Evolutionary conservation across 768 basidiomycete species (phyloP).

Genomic region (Auricularia sp.): DNA sequence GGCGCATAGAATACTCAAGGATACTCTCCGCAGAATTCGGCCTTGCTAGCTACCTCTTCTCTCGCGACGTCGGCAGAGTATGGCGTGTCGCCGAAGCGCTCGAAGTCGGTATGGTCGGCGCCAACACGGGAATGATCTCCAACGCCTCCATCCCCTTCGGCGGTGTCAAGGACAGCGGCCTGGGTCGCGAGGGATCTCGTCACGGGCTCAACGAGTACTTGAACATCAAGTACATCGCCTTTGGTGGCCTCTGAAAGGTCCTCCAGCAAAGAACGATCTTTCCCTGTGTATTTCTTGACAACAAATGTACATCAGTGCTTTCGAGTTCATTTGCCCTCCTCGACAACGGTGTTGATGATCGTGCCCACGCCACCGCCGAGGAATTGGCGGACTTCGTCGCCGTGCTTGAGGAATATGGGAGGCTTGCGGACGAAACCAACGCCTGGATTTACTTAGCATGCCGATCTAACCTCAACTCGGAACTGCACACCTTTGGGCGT

Average conservation of each 20-base stretch:
- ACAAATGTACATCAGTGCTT: constrained; percentile 4
- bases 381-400: constrained; percentile 61
- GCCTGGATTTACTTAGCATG: constrained; percentile 58
- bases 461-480: too few species aligned
- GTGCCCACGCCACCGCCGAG: constrained; percentile 69
- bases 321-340: constrained; percentile 43
- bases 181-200: constrained; percentile 70
- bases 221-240: constrained; percentile 70
- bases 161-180: constrained; percentile 83
- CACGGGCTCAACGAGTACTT: constrained; percentile 88
- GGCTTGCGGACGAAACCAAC: constrained; percentile 73
- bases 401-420: constrained; percentile 57
- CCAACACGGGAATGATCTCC: constrained; percentile 71
- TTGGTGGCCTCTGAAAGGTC: constrained; percentile 51
- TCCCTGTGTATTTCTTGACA: not conserved
- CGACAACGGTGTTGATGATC: constrained; percentile 65
- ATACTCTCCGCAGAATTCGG: constrained; percentile 43
- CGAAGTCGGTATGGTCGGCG: constrained; percentile 89
- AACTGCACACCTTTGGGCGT: constrained; percentile 13
- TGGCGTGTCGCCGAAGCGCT: constrained; percentile 93
- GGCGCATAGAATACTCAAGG: not conserved
- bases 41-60: constrained; percentile 91
- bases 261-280: not conserved
- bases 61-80: constrained; percentile 72
- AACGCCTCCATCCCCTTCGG: constrained; percentile 80